Percentiles rank a stretch among this genome's conserved stretches.
Conservation (phyloP, 2,329 filamentous ascomycete genomes). For the Aulographum hederae region DNA sequence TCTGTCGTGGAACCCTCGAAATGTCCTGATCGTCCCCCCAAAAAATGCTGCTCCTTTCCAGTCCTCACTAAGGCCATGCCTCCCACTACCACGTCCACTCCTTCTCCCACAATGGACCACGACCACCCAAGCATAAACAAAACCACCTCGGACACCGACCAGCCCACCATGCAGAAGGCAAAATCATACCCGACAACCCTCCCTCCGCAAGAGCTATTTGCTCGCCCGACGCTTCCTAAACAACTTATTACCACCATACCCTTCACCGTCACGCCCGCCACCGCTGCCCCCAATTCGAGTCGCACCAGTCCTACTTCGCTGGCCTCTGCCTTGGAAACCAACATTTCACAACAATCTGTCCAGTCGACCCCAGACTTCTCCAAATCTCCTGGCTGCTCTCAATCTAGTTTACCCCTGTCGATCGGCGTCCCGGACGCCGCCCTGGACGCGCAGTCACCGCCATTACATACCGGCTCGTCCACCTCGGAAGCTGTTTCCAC, state of each 20-base stretch:
- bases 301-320: conserved; percentile 21
- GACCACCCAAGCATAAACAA: too few relatives aligned
- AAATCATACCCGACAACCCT: too few relatives aligned
- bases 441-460: conserved; percentile 34
- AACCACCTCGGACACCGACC: too few relatives aligned
- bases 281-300: conserved; percentile 14
- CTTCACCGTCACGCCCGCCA: conserved; percentile 10
- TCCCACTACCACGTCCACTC: too few relatives aligned
- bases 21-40: too few relatives aligned
- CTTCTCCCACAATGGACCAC: too few relatives aligned
- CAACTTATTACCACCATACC: background rate
- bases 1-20: too few relatives aligned
- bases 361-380: conserved; percentile 49
- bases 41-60: too few relatives aligned
- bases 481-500: conserved; percentile 41
- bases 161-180: too few relatives aligned
- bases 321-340: conserved; percentile 11
- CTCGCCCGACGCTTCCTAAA: too few relatives aligned
- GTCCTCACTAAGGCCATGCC: too few relatives aligned
- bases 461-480: conserved; percentile 30
- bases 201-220: too few relatives aligned
- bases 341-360: conserved; percentile 43
- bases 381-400: conserved; percentile 35
- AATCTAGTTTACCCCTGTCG: conserved; percentile 30
- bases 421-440: conserved; percentile 53